Base-by-base conservation (phyloP, 1,139 yeast species). In the Pichia sp. region DNA sequence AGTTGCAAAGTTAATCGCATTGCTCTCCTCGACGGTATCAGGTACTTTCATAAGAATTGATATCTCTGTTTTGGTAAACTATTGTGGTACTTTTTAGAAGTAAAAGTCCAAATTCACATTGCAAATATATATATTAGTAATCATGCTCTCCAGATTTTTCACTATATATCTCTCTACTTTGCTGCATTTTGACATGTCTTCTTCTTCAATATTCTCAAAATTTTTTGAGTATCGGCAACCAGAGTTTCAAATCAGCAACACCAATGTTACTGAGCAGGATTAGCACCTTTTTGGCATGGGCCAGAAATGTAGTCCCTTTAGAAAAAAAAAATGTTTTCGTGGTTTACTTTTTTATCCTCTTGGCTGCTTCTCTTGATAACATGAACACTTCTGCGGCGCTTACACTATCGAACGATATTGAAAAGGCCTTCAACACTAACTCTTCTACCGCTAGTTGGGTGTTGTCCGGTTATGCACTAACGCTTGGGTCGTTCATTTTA, bases 401-500 rank as follows among this genome's bases (percentile, higher is more conserved):
- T 43, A 64, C 67, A 36, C 56, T 68, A 7, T 56, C 62, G 1
- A 55, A 44, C 5, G 59, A 64, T 16, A 61, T 71, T 15, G 61
- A 64, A 26, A 48, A 57, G 36, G 54, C 58, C 15, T 70, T 70
- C 51, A 50, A 64, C 46, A 59, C 67, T 5, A 19, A 60, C 11
- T 54, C 67, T n/a, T 58, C 70, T 8, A 59, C 62, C 1, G 71
- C 70, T 4, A 51, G 63, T 8, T 73, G 77, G 77, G 67, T 67
- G 1, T 53, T 73, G 11, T 70, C 76, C 0, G 72, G 72, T 0
- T 73, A 73, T 60, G 69, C 75, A 1, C 55, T 73, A 11, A 71
- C 75, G 0, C 59, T 71, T 31, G 74, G 74, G 5, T 63, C 75
- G 0, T 72, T 72, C 56, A 73, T 73, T 47, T 61, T 73, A 34